Base-by-base conservation (phyloP, 2,329 filamentous ascomycete species). In the Colletotrichum liriopes region DNA sequence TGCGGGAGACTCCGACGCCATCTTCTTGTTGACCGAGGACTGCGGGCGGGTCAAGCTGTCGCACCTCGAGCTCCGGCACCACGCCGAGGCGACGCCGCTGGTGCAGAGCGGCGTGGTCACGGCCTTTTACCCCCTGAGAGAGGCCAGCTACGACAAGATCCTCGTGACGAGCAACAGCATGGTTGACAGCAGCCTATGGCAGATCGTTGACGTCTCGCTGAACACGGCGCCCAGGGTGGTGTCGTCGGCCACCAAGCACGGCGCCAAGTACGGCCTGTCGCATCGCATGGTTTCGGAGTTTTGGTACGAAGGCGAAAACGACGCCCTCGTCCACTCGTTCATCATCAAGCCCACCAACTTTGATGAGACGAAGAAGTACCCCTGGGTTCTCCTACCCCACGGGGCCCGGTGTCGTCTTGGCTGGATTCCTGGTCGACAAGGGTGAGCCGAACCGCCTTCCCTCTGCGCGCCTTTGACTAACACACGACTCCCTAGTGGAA, bases 371-470 rank as follows among this genome's bases (percentile, higher is more conserved):
- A 80, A 78, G 67, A 81, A 78, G 61, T 83, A 84, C 23, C 84
- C 84, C 2, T 76, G 84, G 66, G 78, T 81, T 0, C 54, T 86
- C 4, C 73, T 81, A 20, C 78, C 83, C 14, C 83, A 85, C 41
- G 83, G 80, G 82, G 81, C 0, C 83, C 89, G 0, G 84, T 85
- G 65, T 78, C 79, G 3, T 82, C 86, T 2, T 89, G 86, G 86
- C 82, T 82, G n/a, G 87, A 91, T 73, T 80, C 82, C 60, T 90
- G 88, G 88, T 84, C 83, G 61, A 86, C 82, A 8, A 76, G 76
- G 74, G 81, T 84, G 75, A 64, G 81, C 77, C 49, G n/a, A 54
- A 51, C 4, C 16, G 14, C 12, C 59, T 20, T 20, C 20, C 2
- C 14, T 9, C 35, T 26, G 23, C 26, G 11, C 20, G 5, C 12